A percentile compares a stretch with the other conserved stretches of the same genome.
phyloP scores from a whole-genome alignment of 139 green algal species.

The Mesotaenium endlicherianum region DNA sequence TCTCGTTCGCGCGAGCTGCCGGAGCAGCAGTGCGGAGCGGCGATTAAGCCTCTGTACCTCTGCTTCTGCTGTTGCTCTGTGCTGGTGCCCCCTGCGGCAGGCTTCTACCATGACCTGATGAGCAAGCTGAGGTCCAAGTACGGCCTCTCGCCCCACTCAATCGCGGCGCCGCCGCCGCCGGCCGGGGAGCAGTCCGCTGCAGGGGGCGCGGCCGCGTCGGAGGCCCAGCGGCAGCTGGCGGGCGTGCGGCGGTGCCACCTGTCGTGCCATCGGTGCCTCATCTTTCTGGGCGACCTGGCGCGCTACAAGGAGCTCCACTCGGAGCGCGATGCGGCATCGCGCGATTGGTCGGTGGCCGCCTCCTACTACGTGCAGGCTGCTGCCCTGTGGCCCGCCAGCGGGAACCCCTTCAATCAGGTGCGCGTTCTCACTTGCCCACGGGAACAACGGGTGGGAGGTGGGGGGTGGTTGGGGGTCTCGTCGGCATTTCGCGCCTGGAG shows the following conservation, averaged over 20 bases:
- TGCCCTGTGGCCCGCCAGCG: slow-evolving; percentile 29
- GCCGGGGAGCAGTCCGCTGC: not conserved
- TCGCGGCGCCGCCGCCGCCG: no score
- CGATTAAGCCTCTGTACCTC: no score
- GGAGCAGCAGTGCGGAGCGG: no score
- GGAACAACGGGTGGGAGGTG: not conserved
- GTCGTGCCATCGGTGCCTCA: slow-evolving; percentile 45
- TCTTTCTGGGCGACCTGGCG: slow-evolving; percentile 48
- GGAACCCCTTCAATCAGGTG: slow-evolving; percentile 53
- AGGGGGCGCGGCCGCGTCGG: not conserved
- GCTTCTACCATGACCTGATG: slow-evolving; percentile 50
- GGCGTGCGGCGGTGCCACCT: slow-evolving; percentile 9
- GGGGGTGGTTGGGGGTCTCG: not conserved
- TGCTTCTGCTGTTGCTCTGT: no score
- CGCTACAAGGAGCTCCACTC: slow-evolving; percentile 43
- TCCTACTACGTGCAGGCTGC: slow-evolving; percentile 49
- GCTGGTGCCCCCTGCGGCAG: no score
- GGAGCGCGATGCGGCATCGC: not conserved
- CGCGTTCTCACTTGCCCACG: not conserved
- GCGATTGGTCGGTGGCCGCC: slow-evolving; percentile 40
- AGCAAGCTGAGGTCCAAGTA: slow-evolving; percentile 39
- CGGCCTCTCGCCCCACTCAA: no score
- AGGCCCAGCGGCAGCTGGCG: not conserved
- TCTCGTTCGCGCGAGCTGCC: no score
- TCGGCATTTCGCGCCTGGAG: no score